Evolutionary conservation across 2,329 filamentous ascomycete species (phyloP).

Genomic region (Xylaria polymorpha): DNA sequence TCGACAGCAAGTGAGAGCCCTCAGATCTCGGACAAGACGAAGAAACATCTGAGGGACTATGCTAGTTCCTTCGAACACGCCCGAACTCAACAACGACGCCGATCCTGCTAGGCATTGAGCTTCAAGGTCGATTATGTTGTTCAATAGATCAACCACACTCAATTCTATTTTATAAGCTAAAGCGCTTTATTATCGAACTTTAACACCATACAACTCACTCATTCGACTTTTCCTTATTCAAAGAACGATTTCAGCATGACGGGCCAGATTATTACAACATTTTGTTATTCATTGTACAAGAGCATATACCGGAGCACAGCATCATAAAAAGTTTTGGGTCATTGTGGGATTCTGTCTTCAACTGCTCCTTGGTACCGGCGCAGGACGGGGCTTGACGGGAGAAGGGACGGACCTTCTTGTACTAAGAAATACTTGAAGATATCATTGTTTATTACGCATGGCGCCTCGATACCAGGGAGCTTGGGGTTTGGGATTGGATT

Average conservation of each 20-base stretch:
- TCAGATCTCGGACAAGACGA: conserved; percentile 79
- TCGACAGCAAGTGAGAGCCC: conserved; percentile 63
- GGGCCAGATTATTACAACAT: conserved; percentile 43
- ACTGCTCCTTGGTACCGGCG: conserved; percentile 48
- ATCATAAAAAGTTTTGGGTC: conserved; percentile 57
- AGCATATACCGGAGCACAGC: conserved; percentile 63
- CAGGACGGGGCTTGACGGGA: conserved; percentile 45
- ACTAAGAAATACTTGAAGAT: conserved; percentile 47
- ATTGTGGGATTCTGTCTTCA: conserved; percentile 47
- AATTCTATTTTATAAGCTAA: conserved; percentile 43
- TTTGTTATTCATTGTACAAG: conserved; percentile 58
- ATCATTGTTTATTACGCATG: conserved; percentile 49
- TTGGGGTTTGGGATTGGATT: conserved; percentile 41
- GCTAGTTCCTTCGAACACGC: conserved; percentile 90
- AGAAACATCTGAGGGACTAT: conserved; percentile 84
- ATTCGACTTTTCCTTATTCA: conserved; percentile 45
- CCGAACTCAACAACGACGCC: conserved; percentile 65
- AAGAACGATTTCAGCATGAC: conserved; percentile 46
- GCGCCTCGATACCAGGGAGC: conserved; percentile 44
- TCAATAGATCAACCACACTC: conserved; percentile 40
- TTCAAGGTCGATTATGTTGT: conserved; percentile 22
- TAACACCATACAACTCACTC: conserved; percentile 44
- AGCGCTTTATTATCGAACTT: conserved; percentile 39
- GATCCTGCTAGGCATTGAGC: conserved; percentile 61
- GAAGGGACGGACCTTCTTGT: conserved; percentile 45